Percentiles rank a stretch among this genome's conserved stretches.
phyloP scores from a whole-genome alignment of 2,329 filamentous ascomycete genomes.

The Sphaerostilbella broomeana region DNA sequence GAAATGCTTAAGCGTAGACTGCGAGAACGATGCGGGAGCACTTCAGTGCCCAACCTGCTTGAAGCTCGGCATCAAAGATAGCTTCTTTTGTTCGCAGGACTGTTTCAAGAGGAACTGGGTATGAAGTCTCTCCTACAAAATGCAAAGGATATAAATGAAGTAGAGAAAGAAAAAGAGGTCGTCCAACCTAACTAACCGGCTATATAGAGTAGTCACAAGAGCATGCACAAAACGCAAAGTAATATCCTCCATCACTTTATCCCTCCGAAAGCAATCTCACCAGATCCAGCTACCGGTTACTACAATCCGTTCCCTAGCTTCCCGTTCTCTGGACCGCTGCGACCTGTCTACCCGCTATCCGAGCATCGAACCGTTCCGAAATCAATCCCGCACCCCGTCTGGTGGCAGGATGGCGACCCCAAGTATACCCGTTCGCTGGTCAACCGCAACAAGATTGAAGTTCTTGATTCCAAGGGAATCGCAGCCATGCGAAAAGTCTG shows the following conservation, averaged over 20 bases:
- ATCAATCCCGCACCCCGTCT: conserved; percentile 78
- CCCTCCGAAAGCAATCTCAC: conserved; percentile 77
- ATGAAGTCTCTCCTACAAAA: conserved; percentile 21
- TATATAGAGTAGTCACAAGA: conserved; percentile 69
- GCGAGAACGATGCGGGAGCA: conserved; percentile 75
- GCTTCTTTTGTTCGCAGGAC: conserved; percentile 96
- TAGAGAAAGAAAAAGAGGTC: background rate
- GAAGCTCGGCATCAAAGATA: conserved; percentile 79
- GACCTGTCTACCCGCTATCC: conserved; percentile 84
- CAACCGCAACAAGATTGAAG: conserved; percentile 72
- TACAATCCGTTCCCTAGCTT: conserved; percentile 92
- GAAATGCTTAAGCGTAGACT: conserved; percentile 76
- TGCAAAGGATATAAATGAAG: background rate
- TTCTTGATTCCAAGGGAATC: conserved; percentile 72
- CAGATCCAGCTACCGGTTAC: conserved; percentile 79
- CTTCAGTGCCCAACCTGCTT: conserved; percentile 94
- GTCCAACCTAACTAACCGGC: conserved; percentile 10
- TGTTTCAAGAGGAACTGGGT: conserved; percentile 99
- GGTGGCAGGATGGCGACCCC: conserved; percentile 75
- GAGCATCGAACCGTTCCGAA: conserved; percentile 66
- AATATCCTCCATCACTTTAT: conserved; percentile 68
- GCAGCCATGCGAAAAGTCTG: conserved; percentile 93
- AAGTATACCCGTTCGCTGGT: conserved; percentile 53
- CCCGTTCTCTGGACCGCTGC: conserved; percentile 70
- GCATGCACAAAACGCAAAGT: conserved; percentile 62